Base-by-base conservation (phyloP, 352 stramenopile species). In the Phytophthora meadii region DNA sequence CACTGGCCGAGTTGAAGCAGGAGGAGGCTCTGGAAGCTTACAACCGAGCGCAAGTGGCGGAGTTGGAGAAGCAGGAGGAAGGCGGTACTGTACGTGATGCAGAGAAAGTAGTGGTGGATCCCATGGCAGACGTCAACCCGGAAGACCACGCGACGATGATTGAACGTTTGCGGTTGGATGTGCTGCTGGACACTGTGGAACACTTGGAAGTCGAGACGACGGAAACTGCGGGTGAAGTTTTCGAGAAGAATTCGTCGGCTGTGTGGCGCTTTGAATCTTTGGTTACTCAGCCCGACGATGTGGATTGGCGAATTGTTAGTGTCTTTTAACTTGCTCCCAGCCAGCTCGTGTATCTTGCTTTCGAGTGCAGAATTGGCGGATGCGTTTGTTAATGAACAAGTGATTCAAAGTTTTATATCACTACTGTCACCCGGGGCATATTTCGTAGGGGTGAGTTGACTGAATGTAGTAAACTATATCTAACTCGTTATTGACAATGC, bases 231-330 rank as follows among this genome's bases (percentile, higher is more conserved):
- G 64, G 76, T 15, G 61, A 84, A 46, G 39, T 51, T n/a, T 54
- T 79, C 22, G 68, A 70, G 28, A 77, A 75, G 22, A 70, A 79
- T 3, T 68, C 61, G 48, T 57, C 36, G 9, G 62, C 66, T 12
- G 46, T 73, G 15, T 85, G 67, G 70, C 56, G 72, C 28, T 85
- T 88, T 27, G 76, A 82, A 66, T 85, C 79, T 10, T 47, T 75
- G 3, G 79, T 88, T 25, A 88, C 76, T 6, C 58, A 74, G 49
- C 76, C 79, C 0, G 76, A 83, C 4, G 74, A 88, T 58, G 56
- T 85, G 24, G 79, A 88, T 54, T 88, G 79, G 79, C 55, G 74
- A 28, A 85, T 88, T 22, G 56, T 76, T 51, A 77, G 58, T 54
- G 74, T 82, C 8, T 70, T 71, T 51, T 79, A 74, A 47, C 10